A percentile compares a stretch with the other conserved stretches of the same genome.
phyloP scores from a whole-genome alignment of 108 stramenopile genomes.

The Nitzschia sp. region DNA sequence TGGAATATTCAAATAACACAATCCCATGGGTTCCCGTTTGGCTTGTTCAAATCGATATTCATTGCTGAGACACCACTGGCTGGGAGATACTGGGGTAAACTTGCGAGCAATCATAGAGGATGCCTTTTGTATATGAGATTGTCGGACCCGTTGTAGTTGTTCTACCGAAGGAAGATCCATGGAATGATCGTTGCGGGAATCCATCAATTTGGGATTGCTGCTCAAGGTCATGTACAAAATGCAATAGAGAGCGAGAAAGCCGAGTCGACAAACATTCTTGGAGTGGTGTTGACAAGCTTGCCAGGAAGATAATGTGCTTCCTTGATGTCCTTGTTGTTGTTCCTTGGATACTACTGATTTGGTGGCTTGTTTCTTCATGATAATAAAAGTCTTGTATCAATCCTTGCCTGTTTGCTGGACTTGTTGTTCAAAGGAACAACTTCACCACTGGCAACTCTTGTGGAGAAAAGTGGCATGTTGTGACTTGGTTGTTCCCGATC shows the following conservation, averaged over 20 bases:
- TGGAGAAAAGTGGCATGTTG: too few relatives aligned
- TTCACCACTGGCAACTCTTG: too few relatives aligned
- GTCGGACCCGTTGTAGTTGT: background rate
- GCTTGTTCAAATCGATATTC: constrained; percentile 23
- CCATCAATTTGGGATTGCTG: constrained; percentile 10
- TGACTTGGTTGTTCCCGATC: too few relatives aligned
- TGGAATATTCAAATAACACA: constrained; percentile 35
- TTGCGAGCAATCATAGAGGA: constrained; percentile 18
- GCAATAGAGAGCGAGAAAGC: constrained; percentile 6
- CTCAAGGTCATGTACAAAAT: constrained; percentile 10
- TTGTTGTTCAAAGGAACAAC: too few relatives aligned
- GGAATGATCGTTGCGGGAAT: background rate
- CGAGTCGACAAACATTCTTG: background rate
- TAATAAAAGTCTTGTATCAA: too few relatives aligned
- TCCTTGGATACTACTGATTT: too few relatives aligned
- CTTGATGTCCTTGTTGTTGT: background rate
- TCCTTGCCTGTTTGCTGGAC: too few relatives aligned
- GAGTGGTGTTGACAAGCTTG: background rate
- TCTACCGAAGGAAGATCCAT: background rate
- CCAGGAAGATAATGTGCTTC: background rate
- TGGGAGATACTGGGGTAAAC: constrained; percentile 11
- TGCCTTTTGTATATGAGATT: background rate
- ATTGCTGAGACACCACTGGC: constrained; percentile 21
- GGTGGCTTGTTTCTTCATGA: too few relatives aligned
- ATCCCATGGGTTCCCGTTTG: constrained; percentile 32